These are phyloP conservation scores for Erodium maritimum DNA, from an alignment of 345 rosid species.

Conservation along the genomic window DNA sequence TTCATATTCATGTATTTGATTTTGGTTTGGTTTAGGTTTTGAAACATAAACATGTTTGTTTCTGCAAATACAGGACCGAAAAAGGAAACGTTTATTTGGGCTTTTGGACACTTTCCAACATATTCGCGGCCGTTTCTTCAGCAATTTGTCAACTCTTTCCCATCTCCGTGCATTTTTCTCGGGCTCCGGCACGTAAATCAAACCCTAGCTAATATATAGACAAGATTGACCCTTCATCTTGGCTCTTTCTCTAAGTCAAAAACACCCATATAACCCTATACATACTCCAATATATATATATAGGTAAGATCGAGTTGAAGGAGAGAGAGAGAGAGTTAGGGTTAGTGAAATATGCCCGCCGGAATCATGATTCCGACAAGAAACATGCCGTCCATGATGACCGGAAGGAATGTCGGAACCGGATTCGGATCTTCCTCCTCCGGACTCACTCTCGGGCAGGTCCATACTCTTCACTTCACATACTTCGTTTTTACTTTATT, in stretches of 20 bases:
- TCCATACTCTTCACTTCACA: conserved; percentile 7
- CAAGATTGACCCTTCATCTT: conserved; percentile 7
- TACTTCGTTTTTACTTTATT: not conserved
- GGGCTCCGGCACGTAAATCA: conserved; percentile 13
- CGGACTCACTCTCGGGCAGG: conserved; percentile 44
- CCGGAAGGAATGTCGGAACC: conserved; percentile 17
- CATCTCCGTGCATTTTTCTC: conserved; percentile 6
- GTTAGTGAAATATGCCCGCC: conserved; percentile 37
- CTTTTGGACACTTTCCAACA: not conserved
- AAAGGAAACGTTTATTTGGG: not conserved
- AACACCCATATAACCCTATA: not conserved
- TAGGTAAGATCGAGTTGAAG: not conserved
- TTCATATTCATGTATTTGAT: too few species aligned
- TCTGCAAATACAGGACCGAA: not conserved
- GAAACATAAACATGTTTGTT: not conserved
- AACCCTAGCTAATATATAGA: too few species aligned
- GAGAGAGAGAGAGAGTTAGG: conserved; percentile 7
- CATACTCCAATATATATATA: not conserved
- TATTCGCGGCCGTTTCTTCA: not conserved
- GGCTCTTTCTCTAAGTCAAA: conserved; percentile 1
- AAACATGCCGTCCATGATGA: conserved; percentile 37
- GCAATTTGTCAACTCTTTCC: conserved; percentile 18
- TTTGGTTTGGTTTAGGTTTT: too few species aligned
- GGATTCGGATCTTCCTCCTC: conserved; percentile 49
- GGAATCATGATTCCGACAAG: conserved; percentile 54